Base-by-base conservation (phyloP, 176 grass and related monocot genomes). In the Panicum miliaceum region DNA sequence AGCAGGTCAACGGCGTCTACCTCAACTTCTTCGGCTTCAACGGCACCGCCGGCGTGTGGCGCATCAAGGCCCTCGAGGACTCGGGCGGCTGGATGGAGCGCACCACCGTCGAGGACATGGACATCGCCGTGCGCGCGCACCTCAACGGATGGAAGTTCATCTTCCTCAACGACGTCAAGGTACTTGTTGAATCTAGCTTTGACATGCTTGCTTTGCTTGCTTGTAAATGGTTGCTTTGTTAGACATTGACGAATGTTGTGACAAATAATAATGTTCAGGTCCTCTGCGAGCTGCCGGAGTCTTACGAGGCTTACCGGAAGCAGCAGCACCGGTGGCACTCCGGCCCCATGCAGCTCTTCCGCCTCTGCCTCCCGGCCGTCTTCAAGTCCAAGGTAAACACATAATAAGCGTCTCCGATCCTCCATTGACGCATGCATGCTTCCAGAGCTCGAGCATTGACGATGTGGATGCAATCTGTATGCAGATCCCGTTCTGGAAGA, bases 271-370 rank as follows among this genome's bases (percentile, higher is more conserved):
- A 46, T 16, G 11, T 46, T 14, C 68, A 99, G 96, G 93, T 92
- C 5, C 91, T 92, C 1, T 99, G 96, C 5, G 96, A 99, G 79
- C 76, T 99, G 34, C 96, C 96, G 12, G 96, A 99, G 69, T 99
- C 96, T 7, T 99, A 90, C 19, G 64, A 96, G 84, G 89, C 96
- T 50, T 99, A 94, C 88, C 78, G 87, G 85, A 99, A 99, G 79
- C 96, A 99, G 86, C 96, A 99, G 78, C 96, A 99, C 75, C 88
- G 96, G 84, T 99, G 96, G 96, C 96, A 99, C 77, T 99, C 96
- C 71, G 96, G 96, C 62, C 96, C 96, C 35, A 99, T 99, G 96
- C 96, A 96, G 65, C 91, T 99, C 72, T 99, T 99, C 81, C 91
- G 91, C 3, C 81, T 99, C 32, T 99, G 96, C 84, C 85, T 99